Evolutionary conservation across 345 rosid species (phyloP), one percentile per base, ranked within the genome.

Genomic region (Salix brachista): DNA sequence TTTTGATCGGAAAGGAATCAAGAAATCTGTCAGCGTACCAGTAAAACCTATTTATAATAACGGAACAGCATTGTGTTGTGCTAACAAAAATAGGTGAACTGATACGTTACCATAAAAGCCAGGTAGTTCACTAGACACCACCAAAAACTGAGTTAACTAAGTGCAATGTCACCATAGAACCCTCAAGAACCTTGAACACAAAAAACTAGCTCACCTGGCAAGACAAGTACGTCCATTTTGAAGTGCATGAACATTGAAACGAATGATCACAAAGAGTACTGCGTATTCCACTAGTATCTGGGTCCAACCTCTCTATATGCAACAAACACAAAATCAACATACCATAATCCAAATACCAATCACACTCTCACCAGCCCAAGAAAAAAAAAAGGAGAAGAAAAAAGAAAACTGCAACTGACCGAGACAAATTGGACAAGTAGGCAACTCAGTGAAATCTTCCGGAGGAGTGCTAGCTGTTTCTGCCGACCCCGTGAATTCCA

Each of bases 211-310:
- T 84, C 76, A 93, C 97, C 89, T 87, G 97, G 86, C 98, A 96
- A 48, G 99, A 96, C 79, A 93, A 83, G 67, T 88, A 86, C 50
- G 97, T 96, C 99, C 99, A 93, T 78, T 93, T 96, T 5, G 96
- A 89, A 81, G 94, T 91, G 85, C 99, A 93, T 0, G 91, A 88
- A 76, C 99, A 96, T 56, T 91, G 94, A 86, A 93, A 96, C 16
- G 99, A 93, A 85, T 96, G 98, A 82, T 96, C 98, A 87, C 98
- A 93, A 37, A 89, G 87, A 4, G 97, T 90, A 74, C 94, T 90
- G 19, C 87, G 87, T 75, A 96, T 89, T 60, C 97, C 99, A 37
- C 98, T 88, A 46, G 97, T 93, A 75, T 96, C 99, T 8, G 92
- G 92, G 81, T 92, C 99, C 84, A 96, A 84, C 83, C 99, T 87